phyloP scores from a whole-genome alignment of 2,329 filamentous ascomycete species.

The Apiospora koreana region DNA sequence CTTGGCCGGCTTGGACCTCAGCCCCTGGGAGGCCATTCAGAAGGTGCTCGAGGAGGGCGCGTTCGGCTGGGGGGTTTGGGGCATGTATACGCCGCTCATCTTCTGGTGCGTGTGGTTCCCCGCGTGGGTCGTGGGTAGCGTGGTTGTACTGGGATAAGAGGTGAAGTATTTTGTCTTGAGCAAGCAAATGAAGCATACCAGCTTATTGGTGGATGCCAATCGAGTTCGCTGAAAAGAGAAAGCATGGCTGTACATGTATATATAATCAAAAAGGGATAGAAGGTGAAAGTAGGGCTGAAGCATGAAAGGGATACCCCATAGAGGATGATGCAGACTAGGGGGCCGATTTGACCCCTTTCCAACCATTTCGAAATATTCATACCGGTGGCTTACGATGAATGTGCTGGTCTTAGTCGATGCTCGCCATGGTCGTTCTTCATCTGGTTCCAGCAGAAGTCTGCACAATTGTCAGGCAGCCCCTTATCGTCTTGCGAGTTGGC shows the following conservation, averaged over 20 bases:
- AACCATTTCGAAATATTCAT: neutral
- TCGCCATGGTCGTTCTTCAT: neutral
- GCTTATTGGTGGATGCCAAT: neutral
- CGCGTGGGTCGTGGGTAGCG: constrained; percentile 73
- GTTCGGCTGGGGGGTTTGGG: constrained; percentile 87
- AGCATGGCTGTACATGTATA: neutral
- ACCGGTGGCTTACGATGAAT: neutral
- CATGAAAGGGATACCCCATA: neutral
- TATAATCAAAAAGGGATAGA: neutral
- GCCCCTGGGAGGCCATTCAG: constrained; percentile 38
- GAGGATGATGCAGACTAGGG: neutral
- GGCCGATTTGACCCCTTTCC: neutral
- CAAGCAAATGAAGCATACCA: neutral
- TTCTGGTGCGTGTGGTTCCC: constrained; percentile 98
- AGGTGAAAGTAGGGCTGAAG: neutral
- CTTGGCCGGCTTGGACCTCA: neutral
- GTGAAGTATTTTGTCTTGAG: neutral
- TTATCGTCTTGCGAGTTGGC: neutral
- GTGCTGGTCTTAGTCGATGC: neutral
- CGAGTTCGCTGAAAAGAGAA: neutral
- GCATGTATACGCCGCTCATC: constrained; percentile 84
- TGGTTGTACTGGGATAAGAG: constrained; percentile 50
- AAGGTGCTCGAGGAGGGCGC: constrained; percentile 71
- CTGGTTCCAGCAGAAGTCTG: neutral
- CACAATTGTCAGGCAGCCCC: neutral